phyloP scores from a whole-genome alignment of 148 eudicot genomes.

The Oxyria digyna region DNA sequence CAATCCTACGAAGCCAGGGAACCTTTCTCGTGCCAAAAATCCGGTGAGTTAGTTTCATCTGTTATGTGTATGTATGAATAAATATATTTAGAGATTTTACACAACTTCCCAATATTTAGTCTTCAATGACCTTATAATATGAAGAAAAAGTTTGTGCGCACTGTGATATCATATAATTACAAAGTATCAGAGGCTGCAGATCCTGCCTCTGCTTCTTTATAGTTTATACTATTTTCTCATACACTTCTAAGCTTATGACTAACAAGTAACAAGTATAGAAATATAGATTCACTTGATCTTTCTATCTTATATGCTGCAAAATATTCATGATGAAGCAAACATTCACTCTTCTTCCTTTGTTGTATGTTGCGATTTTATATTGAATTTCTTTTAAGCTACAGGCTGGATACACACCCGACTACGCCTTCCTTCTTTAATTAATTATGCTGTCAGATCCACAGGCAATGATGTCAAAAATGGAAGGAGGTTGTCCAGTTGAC shows the following conservation, averaged over 20 bases:
- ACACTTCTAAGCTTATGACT: too few relatives aligned
- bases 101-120: too few relatives aligned
- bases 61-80: too few relatives aligned
- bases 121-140: too few relatives aligned
- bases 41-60: constrained; percentile 20
- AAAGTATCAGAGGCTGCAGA: too few relatives aligned
- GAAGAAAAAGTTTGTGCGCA: too few relatives aligned
- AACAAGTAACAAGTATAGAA: too few relatives aligned
- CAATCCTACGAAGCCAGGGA: constrained; percentile 65
- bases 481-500: background rate
- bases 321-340: constrained; percentile 60
- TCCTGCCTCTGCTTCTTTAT: too few relatives aligned
- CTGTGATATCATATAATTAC: too few relatives aligned
- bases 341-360: background rate
- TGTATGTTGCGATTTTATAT: background rate
- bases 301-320: constrained; percentile 28
- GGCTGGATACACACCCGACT: constrained; percentile 95
- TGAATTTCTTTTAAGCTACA: constrained; percentile 12
- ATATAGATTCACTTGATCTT: too few relatives aligned
- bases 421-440: constrained; percentile 81
- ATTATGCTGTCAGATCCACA: constrained; percentile 82
- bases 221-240: too few relatives aligned
- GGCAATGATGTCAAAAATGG: constrained; percentile 25
- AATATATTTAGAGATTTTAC: too few relatives aligned
- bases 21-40: constrained; percentile 69